Base-by-base conservation (phyloP, 1,284 basidiomycete genomes). In the Trichosporon inkin region DNA sequence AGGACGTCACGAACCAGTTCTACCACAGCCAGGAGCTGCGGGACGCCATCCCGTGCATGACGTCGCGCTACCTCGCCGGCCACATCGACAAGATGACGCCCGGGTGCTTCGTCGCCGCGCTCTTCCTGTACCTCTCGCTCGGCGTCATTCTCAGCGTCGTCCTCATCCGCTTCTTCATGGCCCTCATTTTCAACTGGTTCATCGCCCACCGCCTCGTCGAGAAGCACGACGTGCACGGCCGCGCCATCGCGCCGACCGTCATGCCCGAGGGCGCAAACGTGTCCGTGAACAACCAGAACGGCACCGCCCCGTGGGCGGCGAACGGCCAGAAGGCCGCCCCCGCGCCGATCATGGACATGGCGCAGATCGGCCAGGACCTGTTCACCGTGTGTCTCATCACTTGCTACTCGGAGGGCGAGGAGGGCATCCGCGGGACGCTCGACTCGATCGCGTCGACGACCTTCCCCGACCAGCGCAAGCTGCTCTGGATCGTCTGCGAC, bases 81-180 rank as follows among this genome's bases (percentile, higher is more conserved):
- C 88, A 89, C 73, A 97, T 99, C 66, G 94, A 97, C 82, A 97
- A 97, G 80, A 83, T 96, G 73, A 89, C 93, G 0, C 91, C 96
- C 1, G 96, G 92, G 13, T 99, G 96, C 79, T 95, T 97, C 78
- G 86, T 92, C 53, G 89, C 92, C 16, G 83, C 87, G 53, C 82
- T 99, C 36, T 86, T 99, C 75, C 87, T 99, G 56, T 99, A 98
- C 77, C 81, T 87, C 32, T 93, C 93, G 58, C 84, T 99, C 55
- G 85, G 92, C 70, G 86, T 98, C 79, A 94, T 99, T 72, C 84
- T 99, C 60, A 84, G 84, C 39, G 86, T 99, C 62, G 91, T 99
- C 47, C 77, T 98, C 62, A 85, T 90, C 37, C 90, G 95, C 47
- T 99, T 99, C 80, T 80, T 84, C 69, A 98, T 99, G 95, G 96